Evolutionary conservation across 73 alveolate genomes (phyloP).

Genomic region (Stentor roeselii): DNA sequence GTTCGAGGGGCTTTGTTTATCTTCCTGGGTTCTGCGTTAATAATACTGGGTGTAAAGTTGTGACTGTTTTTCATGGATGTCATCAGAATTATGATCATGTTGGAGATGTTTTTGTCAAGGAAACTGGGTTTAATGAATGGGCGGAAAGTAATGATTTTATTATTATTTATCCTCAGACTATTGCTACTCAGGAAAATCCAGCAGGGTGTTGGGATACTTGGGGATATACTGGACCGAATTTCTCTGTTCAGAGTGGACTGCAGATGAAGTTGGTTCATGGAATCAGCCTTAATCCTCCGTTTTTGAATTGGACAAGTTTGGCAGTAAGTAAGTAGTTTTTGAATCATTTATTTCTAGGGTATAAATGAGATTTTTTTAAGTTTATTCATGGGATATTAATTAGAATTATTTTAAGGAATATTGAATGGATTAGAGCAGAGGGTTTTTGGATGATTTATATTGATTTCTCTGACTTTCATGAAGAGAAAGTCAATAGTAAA

Average conservation of each 20-base stretch:
- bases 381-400: no score
- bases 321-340: no score
- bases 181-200: conserved; percentile 31
- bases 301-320: not conserved
- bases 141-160: conserved; percentile 57
- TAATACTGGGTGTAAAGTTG: conserved; percentile 31
- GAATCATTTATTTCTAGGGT: no score
- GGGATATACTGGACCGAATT: conserved; percentile 41
- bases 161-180: conserved; percentile 50
- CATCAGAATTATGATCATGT: conserved; percentile 30
- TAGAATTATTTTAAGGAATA: no score
- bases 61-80: conserved; percentile 59
- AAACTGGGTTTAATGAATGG: conserved; percentile 47
- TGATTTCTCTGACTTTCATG: no score
- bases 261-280: conserved; percentile 31
- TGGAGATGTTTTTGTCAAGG: conserved; percentile 34
- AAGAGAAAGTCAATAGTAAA: no score
- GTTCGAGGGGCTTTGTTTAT: conserved; percentile 35
- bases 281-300: conserved; percentile 15
- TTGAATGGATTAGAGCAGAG: no score
- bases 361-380: no score
- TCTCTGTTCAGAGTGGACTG: conserved; percentile 32
- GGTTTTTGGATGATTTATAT: no score
- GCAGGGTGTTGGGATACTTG: conserved; percentile 62
- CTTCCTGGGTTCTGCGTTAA: conserved; percentile 48